Evolutionary conservation across 352 stramenopile genomes (phyloP).

Genomic region (Phytophthora chlamydospora): DNA sequence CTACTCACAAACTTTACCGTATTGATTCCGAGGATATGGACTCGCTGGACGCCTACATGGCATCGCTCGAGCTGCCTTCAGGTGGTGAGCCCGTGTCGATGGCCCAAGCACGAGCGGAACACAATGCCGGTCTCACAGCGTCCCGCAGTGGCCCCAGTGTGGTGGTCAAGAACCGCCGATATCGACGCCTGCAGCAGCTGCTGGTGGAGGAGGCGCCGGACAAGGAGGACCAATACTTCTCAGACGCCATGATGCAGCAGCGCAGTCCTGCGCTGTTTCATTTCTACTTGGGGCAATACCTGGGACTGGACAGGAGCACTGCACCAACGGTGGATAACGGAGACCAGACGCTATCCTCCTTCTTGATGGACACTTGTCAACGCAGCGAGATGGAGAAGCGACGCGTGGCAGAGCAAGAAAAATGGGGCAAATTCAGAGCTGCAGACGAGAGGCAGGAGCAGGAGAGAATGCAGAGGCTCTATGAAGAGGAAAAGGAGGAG

Average conservation of each 20-base stretch:
- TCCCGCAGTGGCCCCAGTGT: constrained; percentile 7
- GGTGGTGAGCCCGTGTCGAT: constrained; percentile 7
- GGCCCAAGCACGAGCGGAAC: constrained; percentile 16
- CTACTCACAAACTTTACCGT: background rate
- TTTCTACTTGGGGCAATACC: constrained; percentile 81
- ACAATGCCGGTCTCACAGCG: constrained; percentile 5
- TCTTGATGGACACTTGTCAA: constrained; percentile 74
- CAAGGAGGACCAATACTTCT: constrained; percentile 68
- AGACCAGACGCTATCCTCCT: constrained; percentile 54
- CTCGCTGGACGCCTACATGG: constrained; percentile 85
- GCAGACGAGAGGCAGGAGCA: constrained; percentile 51
- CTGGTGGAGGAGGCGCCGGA: constrained; percentile 25
- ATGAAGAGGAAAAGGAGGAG: constrained; percentile 51
- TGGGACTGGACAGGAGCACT: constrained; percentile 18
- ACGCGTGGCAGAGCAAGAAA: constrained; percentile 62
- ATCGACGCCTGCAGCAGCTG: constrained; percentile 71
- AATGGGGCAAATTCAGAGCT: constrained; percentile 52
- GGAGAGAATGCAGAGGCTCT: constrained; percentile 37
- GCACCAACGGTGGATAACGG: background rate
- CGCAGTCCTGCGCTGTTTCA: constrained; percentile 83
- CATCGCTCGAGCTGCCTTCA: constrained; percentile 49
- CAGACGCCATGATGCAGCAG: constrained; percentile 82
- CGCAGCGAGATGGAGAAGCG: constrained; percentile 72
- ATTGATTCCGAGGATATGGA: constrained; percentile 47
- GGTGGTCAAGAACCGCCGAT: constrained; percentile 76